These are phyloP conservation scores for Akanthomyces dipterigenus DNA, from an alignment of 2,329 filamentous ascomycete species.

Conservation along the genomic window DNA sequence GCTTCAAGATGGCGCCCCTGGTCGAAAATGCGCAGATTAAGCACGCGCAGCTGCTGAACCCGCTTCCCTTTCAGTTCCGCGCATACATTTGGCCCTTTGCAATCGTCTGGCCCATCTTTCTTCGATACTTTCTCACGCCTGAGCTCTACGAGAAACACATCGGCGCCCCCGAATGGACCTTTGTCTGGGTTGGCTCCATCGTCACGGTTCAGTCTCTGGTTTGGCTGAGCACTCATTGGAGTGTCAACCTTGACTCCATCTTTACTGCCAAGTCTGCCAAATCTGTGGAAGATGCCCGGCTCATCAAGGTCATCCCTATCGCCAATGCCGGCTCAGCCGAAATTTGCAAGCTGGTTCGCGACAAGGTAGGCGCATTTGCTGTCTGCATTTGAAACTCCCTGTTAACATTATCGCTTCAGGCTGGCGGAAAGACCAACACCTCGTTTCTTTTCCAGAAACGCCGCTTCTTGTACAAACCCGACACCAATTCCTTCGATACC, in stretches of 20 bases:
- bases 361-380: constrained; percentile 46
- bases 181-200: constrained; percentile 86
- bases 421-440: constrained; percentile 64
- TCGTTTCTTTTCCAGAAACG: constrained; percentile 98
- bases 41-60: constrained; percentile 80
- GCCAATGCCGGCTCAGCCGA: constrained; percentile 85
- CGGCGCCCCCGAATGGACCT: constrained; percentile 93
- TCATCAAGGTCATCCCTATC: constrained; percentile 89
- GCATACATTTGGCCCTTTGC: constrained; percentile 90
- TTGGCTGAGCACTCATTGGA: constrained; percentile 98
- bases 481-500: constrained; percentile 69
- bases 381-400: not conserved
- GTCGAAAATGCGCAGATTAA: constrained; percentile 89
- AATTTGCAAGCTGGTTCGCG: constrained; percentile 74
- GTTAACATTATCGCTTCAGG: constrained; percentile 30
- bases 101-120: constrained; percentile 86
- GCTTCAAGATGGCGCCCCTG: constrained; percentile 60
- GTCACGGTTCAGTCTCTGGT: constrained; percentile 79
- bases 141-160: constrained; percentile 89
- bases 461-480: constrained; percentile 77
- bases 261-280: constrained; percentile 73
- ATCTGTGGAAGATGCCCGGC: constrained; percentile 63
- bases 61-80: constrained; percentile 73
- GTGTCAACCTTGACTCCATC: constrained; percentile 72
- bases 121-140: constrained; percentile 76